A percentile compares a stretch with the other conserved stretches of the same genome.
Conservation (phyloP, 2,329 filamentous ascomycete species). For the Arthrobotrys musiformis region DNA sequence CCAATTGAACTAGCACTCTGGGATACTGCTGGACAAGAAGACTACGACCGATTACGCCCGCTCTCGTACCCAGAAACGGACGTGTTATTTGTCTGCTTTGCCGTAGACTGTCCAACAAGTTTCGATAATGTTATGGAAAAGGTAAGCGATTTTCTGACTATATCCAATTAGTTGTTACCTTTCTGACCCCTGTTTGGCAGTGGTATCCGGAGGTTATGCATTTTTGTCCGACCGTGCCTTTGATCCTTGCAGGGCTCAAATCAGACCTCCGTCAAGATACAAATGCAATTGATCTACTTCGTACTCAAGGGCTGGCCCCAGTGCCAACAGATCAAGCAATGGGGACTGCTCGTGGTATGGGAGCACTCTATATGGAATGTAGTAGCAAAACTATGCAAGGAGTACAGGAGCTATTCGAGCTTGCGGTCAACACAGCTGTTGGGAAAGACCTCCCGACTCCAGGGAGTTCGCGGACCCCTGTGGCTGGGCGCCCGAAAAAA, state of each 20-base stretch:
- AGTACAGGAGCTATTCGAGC: constrained; percentile 95
- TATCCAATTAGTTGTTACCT: background rate
- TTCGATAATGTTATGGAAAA: constrained; percentile 99
- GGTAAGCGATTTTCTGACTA: constrained; percentile 68
- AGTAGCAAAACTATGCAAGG: constrained; percentile 97
- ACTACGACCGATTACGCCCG: constrained; percentile 94
- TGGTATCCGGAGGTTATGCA: constrained; percentile 99
- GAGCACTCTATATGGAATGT: constrained; percentile 95
- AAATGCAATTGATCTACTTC: constrained; percentile 97
- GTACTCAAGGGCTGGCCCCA: constrained; percentile 94
- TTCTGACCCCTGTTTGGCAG: constrained; percentile 66
- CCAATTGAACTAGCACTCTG: constrained; percentile 95
- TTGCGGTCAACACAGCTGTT: constrained; percentile 88
- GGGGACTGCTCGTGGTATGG: constrained; percentile 90
- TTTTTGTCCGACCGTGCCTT: constrained; percentile 96
- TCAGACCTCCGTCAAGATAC: constrained; percentile 95
- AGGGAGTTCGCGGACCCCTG: background rate
- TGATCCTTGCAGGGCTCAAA: constrained; percentile 95
- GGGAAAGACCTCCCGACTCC: constrained; percentile 70
- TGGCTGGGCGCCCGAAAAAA: constrained; percentile 24
- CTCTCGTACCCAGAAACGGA: constrained; percentile 98
- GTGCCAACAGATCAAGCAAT: constrained; percentile 91
- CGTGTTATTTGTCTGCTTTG: constrained; percentile 97
- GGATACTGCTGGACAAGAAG: constrained; percentile 98
- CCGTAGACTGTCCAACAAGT: constrained; percentile 97